A percentile compares a stretch with the other conserved stretches of the same genome.
These are phyloP conservation scores for Kregervanrija delftensis DNA, from an alignment of 805 yeast species.

Conservation along the genomic window DNA sequence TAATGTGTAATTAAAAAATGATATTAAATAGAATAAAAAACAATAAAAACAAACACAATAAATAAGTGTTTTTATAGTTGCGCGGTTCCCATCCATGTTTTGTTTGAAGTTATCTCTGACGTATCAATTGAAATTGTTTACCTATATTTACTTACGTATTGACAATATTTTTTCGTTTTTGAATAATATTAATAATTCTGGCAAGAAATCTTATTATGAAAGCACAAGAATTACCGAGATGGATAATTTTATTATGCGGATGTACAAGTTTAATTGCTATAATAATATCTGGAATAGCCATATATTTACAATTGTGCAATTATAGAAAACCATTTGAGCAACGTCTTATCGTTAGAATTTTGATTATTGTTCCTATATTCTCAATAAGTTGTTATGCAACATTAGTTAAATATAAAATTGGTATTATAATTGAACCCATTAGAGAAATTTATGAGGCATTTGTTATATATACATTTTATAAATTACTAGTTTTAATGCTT, in stretches of 20 bases:
- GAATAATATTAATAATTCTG: no score
- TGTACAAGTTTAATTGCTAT: slow-evolving; percentile 24
- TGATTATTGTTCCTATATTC: slow-evolving; percentile 74
- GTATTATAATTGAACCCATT: slow-evolving; percentile 57
- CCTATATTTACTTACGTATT: no score
- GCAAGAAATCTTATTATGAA: no score
- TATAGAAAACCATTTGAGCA: slow-evolving; percentile 89
- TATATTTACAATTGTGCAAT: slow-evolving; percentile 51
- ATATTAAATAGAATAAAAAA: no score
- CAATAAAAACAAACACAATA: no score
- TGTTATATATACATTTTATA: slow-evolving; percentile 88
- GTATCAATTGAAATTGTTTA: no score
- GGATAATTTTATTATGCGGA: slow-evolving; percentile 15
- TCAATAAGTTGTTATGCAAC: slow-evolving; percentile 62
- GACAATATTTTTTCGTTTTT: no score
- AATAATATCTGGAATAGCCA: slow-evolving; percentile 37
- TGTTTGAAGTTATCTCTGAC: no score
- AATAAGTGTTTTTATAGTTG: no score
- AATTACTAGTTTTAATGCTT: slow-evolving; percentile 69
- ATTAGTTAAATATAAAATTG: slow-evolving; percentile 39
- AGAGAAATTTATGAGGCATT: slow-evolving; percentile 94
- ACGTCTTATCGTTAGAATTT: slow-evolving; percentile 74
- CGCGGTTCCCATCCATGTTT: no score
- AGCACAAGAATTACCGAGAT: no score
- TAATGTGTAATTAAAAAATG: no score